Evolutionary conservation across 2,329 filamentous ascomycete genomes (phyloP).

Genomic region (Trichophaea hybrida): DNA sequence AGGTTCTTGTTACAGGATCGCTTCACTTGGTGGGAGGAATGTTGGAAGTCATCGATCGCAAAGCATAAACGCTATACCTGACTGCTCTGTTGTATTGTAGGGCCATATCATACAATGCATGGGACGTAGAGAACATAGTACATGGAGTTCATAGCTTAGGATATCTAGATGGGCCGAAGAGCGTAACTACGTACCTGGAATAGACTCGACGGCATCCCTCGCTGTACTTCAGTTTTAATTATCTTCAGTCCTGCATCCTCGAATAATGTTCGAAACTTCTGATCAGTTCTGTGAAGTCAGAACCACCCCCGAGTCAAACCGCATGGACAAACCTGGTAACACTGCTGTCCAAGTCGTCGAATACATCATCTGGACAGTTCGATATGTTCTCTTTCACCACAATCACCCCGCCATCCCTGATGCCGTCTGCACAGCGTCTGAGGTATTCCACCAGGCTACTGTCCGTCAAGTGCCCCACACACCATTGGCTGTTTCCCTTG

Average conservation of each 20-base stretch:
- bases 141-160: background rate
- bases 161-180: slow-evolving; percentile 31
- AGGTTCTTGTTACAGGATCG: slow-evolving; percentile 66
- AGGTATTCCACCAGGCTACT: slow-evolving; percentile 55
- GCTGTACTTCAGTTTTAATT: slow-evolving; percentile 57
- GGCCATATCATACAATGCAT: too few species aligned
- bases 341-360: slow-evolving; percentile 60
- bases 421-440: slow-evolving; percentile 40
- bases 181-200: slow-evolving; percentile 69
- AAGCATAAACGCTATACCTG: background rate
- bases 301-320: slow-evolving; percentile 1
- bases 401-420: slow-evolving; percentile 39
- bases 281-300: slow-evolving; percentile 43
- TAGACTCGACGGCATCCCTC: slow-evolving; percentile 53
- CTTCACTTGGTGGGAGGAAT: slow-evolving; percentile 70
- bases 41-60: slow-evolving; percentile 51
- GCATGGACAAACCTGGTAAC: slow-evolving; percentile 47
- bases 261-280: slow-evolving; percentile 57
- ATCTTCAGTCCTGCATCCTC: slow-evolving; percentile 51
- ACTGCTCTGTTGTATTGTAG: too few species aligned
- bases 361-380: slow-evolving; percentile 47
- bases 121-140: too few species aligned
- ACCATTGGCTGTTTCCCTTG: slow-evolving; percentile 64
- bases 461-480: slow-evolving; percentile 67
- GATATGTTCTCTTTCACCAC: slow-evolving; percentile 71